Evolutionary conservation across 1,284 basidiomycete genomes (phyloP), one percentile per base, ranked within the genome.

Genomic region (Meira nashicola): DNA sequence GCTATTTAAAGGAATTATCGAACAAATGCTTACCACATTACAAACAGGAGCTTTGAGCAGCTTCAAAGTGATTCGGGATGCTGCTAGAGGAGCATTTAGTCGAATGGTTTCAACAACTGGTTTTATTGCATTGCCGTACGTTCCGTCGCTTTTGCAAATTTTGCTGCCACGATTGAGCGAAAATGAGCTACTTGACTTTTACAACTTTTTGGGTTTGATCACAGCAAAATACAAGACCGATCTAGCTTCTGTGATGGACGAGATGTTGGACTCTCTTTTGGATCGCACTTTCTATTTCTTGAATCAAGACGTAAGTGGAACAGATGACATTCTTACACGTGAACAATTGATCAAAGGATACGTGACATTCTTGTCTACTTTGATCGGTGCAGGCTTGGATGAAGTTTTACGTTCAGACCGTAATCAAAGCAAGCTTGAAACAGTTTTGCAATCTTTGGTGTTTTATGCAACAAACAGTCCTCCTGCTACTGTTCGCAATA

Each of bases 211-310:
- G 58, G 87, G 87, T 8, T 82, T 96, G 19, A 82, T 98, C 60
- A 88, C 94, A 62, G 91, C 95, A 79, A 90, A 90, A 75, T 86
- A 98, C 65, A 90, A 92, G 83, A 92, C 91, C 63, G 67, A 89
- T 66, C 84, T 96, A 79, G 86, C 86, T 65, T 82, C 86, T 63
- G 91, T 96, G 23, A 82, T 98, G 64, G 92, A 98, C 77, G 86
- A 94, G 76, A 85, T 99, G 25, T 85, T 97, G 55, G 85, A 88
- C 0, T 91, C 93, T 1, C 82, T 99, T 64, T 87, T 87, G 62
- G 82, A 86, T 15, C 90, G 96, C 69, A 89, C 97, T 61, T 87
- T 87, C 50, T 83, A 84, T 54, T 82, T 95, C 54, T 82, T 99
- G 60, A 86, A 88, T 37, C 87, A 89, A 65, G 89, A 92, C 0